Evolutionary conservation across 1,284 basidiomycete species (phyloP).

Genomic region (Salmacisia buchloeana): DNA sequence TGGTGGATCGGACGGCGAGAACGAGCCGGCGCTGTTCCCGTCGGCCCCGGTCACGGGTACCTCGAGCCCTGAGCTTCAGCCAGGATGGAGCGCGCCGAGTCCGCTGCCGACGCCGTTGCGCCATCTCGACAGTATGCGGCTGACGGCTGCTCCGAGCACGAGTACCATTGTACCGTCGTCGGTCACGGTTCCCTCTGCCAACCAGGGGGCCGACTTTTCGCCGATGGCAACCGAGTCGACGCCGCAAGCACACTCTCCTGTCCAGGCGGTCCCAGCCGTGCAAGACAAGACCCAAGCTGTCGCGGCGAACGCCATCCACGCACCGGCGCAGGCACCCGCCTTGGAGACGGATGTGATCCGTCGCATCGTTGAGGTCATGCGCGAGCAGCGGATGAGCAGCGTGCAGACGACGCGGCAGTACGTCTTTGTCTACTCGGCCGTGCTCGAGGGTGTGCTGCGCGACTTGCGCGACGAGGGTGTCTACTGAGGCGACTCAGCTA

Average conservation of each 20-base stretch:
- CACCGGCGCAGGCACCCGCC: not conserved
- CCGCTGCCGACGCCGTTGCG: not conserved
- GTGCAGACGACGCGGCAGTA: constrained; percentile 47
- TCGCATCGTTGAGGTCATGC: constrained; percentile 21
- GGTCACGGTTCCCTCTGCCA: too few relatives aligned
- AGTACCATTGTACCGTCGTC: too few relatives aligned
- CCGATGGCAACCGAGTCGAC: not conserved
- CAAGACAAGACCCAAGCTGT: too few relatives aligned
- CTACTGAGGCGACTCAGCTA: not conserved
- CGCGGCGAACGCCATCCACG: too few relatives aligned
- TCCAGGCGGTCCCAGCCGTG: too few relatives aligned
- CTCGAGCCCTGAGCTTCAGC: not conserved
- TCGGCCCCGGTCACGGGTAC: not conserved
- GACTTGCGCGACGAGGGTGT: constrained; percentile 13
- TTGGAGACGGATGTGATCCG: constrained; percentile 21
- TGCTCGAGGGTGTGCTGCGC: constrained; percentile 33
- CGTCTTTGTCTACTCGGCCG: constrained; percentile 44
- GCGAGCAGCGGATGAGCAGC: constrained; percentile 48
- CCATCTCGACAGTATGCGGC: constrained; percentile 1
- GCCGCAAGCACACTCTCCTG: not conserved
- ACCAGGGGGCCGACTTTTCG: not conserved
- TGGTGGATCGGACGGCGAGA: not conserved
- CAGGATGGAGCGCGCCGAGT: not conserved
- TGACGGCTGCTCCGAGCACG: not conserved
- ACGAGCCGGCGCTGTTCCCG: not conserved